Conservation (phyloP, 805 yeast genomes). For the Candida qinlingensis region DNA sequence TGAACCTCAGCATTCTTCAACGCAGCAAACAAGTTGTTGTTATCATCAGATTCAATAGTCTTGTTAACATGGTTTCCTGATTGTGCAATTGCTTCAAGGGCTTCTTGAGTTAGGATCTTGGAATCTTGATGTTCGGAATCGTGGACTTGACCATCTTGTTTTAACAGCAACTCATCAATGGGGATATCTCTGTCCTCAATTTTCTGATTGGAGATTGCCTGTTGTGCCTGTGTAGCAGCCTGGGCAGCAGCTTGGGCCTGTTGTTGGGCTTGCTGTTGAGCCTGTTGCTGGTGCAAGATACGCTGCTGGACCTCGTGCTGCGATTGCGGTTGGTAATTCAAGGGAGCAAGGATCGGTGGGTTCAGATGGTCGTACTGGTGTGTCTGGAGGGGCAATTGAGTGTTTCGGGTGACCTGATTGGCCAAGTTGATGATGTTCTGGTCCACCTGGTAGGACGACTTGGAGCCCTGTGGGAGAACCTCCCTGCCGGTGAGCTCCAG, state of each 20-base stretch:
- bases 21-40: conserved; percentile 14
- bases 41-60: conserved; percentile 7
- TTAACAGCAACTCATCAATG: conserved; percentile 13
- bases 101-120: conserved; percentile 7
- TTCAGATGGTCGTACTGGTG: conserved; percentile 3
- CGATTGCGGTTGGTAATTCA: conserved; percentile 6
- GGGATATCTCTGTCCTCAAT: conserved; percentile 14
- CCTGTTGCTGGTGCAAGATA: conserved; percentile 9
- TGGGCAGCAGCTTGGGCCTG: conserved; percentile 9
- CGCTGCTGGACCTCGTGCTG: conserved; percentile 8
- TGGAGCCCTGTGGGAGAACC: not conserved
- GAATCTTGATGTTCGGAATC: conserved; percentile 1
- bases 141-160: conserved; percentile 7
- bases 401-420: conserved; percentile 7
- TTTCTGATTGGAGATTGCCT: conserved; percentile 6
- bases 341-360: conserved; percentile 10
- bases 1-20: conserved; percentile 10
- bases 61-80: conserved; percentile 3
- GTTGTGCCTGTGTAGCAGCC: conserved; percentile 8
- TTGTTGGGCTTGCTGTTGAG: conserved; percentile 10
- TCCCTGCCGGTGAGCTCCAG: conserved; percentile 11
- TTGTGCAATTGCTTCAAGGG: conserved; percentile 9
- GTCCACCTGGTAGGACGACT: conserved; percentile 6
- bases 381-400: conserved; percentile 6
- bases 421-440: conserved; percentile 12